Conservation (phyloP, 768 basidiomycete genomes). For the Pleurotus cornucopiae region DNA sequence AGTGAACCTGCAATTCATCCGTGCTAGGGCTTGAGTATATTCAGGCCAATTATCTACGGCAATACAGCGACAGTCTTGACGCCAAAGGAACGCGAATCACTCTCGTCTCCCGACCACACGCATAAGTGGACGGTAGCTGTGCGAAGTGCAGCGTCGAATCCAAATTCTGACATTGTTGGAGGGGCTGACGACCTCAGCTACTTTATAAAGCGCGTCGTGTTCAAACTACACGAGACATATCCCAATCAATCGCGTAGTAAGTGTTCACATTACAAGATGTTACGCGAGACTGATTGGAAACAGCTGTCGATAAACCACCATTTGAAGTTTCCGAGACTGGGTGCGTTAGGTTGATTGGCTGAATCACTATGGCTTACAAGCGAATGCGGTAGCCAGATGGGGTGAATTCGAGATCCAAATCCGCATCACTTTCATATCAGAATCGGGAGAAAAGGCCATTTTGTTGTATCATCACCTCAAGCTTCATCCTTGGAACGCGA, state of each 20-base stretch:
- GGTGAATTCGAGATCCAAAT: constrained; percentile 98
- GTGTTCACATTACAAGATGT: constrained; percentile 22
- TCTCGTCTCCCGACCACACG: constrained; percentile 70
- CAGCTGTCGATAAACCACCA: constrained; percentile 89
- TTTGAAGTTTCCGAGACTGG: constrained; percentile 97
- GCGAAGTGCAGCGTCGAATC: constrained; percentile 76
- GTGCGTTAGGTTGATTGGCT: constrained; percentile 31
- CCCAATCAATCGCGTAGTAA: constrained; percentile 84
- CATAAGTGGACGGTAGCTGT: constrained; percentile 97
- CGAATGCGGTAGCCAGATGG: constrained; percentile 53
- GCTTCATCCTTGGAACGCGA: constrained; percentile 80
- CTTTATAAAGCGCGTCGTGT: constrained; percentile 93
- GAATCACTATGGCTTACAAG: background rate
- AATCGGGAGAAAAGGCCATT: constrained; percentile 89
- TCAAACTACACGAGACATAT: constrained; percentile 97
- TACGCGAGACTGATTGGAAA: constrained; percentile 5
- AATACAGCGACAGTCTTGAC: constrained; percentile 84
- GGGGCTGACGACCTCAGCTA: constrained; percentile 88
- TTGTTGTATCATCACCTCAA: constrained; percentile 91
- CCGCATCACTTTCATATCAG: constrained; percentile 81
- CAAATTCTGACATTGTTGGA: constrained; percentile 75
- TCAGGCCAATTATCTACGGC: constrained; percentile 92
- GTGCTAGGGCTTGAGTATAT: constrained; percentile 77
- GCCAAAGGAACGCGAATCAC: constrained; percentile 59
- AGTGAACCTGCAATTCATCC: constrained; percentile 11